phyloP scores from a whole-genome alignment of 352 stramenopile species.

The Phytophthora syringae region DNA sequence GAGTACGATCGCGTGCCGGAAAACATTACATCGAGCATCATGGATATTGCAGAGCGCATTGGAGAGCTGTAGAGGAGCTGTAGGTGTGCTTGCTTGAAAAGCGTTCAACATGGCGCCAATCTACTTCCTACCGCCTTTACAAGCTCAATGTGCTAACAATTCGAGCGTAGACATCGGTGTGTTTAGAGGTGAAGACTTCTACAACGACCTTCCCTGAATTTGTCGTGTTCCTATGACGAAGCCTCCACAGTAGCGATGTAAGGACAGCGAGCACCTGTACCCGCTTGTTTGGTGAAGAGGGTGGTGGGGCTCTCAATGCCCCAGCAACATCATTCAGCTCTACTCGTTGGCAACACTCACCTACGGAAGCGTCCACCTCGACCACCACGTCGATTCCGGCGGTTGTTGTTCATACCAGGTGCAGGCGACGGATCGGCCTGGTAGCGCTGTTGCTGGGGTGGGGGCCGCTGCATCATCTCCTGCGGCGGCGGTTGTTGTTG shows the following conservation, averaged over 20 bases:
- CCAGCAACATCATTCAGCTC: constrained; percentile 3
- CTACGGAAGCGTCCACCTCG: constrained; percentile 40
- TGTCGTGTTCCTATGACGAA: constrained; percentile 13
- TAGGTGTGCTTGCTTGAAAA: background rate
- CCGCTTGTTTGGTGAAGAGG: background rate
- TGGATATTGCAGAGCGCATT: constrained; percentile 67
- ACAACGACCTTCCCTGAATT: background rate
- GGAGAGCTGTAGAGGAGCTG: constrained; percentile 37
- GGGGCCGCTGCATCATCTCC: constrained; percentile 26
- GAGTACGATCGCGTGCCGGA: constrained; percentile 77
- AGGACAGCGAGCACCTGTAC: constrained; percentile 11
- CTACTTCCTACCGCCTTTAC: background rate
- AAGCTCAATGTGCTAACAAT: background rate
- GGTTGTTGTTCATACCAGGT: constrained; percentile 29
- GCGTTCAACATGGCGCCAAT: constrained; percentile 5
- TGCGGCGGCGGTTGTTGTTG: constrained; percentile 34
- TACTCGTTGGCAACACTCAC: constrained; percentile 11
- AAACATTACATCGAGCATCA: constrained; percentile 73
- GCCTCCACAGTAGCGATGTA: background rate
- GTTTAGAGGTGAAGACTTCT: no score
- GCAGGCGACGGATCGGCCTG: constrained; percentile 31
- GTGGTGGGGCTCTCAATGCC: background rate
- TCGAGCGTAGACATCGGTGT: background rate
- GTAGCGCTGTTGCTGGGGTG: constrained; percentile 27
- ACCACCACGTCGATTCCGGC: constrained; percentile 43